Conservation (phyloP, 2,329 filamentous ascomycete genomes). For the Zasmidium cellare region DNA sequence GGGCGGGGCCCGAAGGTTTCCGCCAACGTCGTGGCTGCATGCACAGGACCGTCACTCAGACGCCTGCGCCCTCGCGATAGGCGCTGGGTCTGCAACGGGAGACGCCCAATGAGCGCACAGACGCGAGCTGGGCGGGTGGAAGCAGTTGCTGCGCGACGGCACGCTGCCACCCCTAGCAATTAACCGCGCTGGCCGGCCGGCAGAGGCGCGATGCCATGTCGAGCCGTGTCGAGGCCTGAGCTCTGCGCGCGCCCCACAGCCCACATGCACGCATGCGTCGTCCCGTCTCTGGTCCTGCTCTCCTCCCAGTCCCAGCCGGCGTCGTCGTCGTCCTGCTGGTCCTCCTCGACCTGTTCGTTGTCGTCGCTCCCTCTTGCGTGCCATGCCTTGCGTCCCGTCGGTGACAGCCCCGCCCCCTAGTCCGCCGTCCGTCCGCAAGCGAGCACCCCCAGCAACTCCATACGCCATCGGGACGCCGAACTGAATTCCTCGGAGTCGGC, state of each 20-base stretch:
- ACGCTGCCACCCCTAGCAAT: not conserved
- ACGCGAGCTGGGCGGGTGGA: constrained; percentile 4
- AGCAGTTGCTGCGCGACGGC: constrained; percentile 7
- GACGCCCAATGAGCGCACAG: not conserved
- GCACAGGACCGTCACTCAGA: constrained; percentile 8
- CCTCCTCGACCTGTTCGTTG: not conserved
- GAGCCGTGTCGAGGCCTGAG: too few relatives aligned
- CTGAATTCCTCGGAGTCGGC: constrained; percentile 11
- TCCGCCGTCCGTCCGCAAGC: not conserved
- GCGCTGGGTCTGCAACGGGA: constrained; percentile 1
- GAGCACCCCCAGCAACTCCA: not conserved
- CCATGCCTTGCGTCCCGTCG: not conserved
- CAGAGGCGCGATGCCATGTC: too few relatives aligned
- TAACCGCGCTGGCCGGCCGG: constrained; percentile 7
- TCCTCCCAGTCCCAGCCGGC: too few relatives aligned
- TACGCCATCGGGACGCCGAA: not conserved
- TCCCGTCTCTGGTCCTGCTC: too few relatives aligned
- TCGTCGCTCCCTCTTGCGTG: not conserved
- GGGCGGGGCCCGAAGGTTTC: constrained; percentile 3
- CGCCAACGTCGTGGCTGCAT: constrained; percentile 9
- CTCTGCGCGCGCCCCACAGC: not conserved
- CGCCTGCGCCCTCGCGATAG: not conserved
- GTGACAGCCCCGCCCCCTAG: not conserved
- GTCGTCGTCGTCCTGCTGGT: not conserved
- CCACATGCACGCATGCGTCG: constrained; percentile 17